Base-by-base conservation (phyloP, 345 rosid species). In the Salix exigua region DNA sequence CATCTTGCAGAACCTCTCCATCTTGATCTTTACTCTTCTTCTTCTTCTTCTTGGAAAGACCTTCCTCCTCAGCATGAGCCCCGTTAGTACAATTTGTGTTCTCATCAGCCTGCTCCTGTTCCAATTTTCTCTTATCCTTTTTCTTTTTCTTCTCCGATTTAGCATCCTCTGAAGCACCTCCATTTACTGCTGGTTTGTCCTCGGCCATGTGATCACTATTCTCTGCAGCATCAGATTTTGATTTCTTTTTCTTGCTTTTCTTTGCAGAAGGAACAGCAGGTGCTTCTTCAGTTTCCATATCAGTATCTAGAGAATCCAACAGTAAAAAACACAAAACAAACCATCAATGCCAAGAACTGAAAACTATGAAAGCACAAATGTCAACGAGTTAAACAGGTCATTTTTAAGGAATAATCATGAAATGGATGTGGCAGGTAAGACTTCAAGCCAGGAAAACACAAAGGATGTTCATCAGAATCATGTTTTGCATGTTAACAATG, bases 211-310 rank as follows among this genome's bases (percentile, higher is more conserved):
- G 77, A 70, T 86, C 87, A 12, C 71, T 86, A 50, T 87, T 82
- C 60, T 79, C 85, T 12, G 66, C 70, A 38, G 60, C 79, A 5
- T 77, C 88, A 23, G 82, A 38, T 68, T 87, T 89, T 0, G 87
- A 84, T 76, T 88, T 88, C 89, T 85, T 87, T 69, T 91, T 89
- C 85, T 88, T 89, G 83, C 84, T 86, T 68, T 88, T 89, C 89
- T 91, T 88, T 25, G 25, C 83, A 1, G 93, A 83, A 62, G 72
- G 82, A 28, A 84, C 89, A 58, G 74, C 75, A 14, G 88, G 66
- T 10, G 73, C 81, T 48, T 88, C 95, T 82, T 88, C 91, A 35
- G 88, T 82, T 25, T 84, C 89, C 76, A 80, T 77, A 66, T 82
- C 86, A 53, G 37, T 79, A 53, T 80, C 87, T 86, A 75, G 76